Evolutionary conservation across 768 basidiomycete species (phyloP), one percentile per base, ranked within the genome.

Genomic region (Coprinellus micaceus): DNA sequence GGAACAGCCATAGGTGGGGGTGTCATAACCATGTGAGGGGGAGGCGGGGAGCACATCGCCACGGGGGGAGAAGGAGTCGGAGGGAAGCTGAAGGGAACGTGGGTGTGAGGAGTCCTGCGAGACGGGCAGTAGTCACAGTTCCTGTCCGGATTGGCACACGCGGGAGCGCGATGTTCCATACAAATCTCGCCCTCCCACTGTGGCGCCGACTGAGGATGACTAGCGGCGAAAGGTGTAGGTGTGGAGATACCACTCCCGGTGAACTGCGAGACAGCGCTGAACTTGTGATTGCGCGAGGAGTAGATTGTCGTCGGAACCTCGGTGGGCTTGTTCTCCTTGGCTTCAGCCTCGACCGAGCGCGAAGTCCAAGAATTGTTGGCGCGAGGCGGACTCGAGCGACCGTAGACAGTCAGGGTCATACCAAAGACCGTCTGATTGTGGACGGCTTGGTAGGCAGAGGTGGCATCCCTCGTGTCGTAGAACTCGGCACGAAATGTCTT

Each of bases 391-490:
- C 4, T 6, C 24, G 45, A n/a, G 11, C 73, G 72, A 28, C 71
- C 73, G 52, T 72, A 71, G 48, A 81, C 71, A 13, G 66, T 69
- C 25, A 89, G 69, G 49, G 74, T 77, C 71, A 81, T 77, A 33
- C 81, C 84, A 52, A 82, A 80, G 33, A 82, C 65, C 44, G 71
- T 67, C 36, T 75, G 75, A 2, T 76, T 75, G 46, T 86, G 64
- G 19, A 92, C 70, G 44, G 71, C 72, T 45, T 69, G 67, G 61
- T 73, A 78, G 13, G 89, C 88, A 11, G 66, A 62, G 37, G 75
- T 70, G 5, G 86, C 83, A 37, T 79, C 77, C 24, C 86, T 77
- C 25, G 82, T 74, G 63, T 91, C 88, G 64, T 78, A 86, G 65
- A 81, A 93, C 60, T 90, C 88, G 51, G 85, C 80, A 39, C 69